Conservation (phyloP, 768 basidiomycete species). For the Russula sp. region DNA sequence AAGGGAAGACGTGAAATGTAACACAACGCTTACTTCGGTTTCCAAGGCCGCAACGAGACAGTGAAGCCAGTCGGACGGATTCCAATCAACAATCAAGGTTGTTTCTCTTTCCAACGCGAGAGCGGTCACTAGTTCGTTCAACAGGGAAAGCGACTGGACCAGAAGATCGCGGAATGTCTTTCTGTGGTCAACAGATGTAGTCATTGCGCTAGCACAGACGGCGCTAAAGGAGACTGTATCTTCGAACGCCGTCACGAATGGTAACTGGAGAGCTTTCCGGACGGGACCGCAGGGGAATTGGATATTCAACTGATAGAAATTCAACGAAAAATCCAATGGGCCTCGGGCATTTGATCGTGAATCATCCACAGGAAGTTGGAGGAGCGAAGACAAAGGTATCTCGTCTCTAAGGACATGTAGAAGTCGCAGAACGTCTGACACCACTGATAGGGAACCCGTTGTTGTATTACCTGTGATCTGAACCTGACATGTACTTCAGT, state of each 20-base stretch:
- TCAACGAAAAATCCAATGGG: conserved; percentile 24
- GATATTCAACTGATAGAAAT: conserved; percentile 53
- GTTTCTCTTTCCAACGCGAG: conserved; percentile 38
- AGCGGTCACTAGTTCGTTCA: conserved; percentile 50
- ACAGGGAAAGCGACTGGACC: conserved; percentile 49
- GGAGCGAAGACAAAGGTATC: conserved; percentile 18
- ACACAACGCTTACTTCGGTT: conserved; percentile 47
- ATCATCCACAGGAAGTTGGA: conserved; percentile 10
- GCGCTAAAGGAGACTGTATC: conserved; percentile 49
- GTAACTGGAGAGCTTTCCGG: conserved; percentile 39
- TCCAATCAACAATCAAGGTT: conserved; percentile 50
- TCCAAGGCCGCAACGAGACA: conserved; percentile 53
- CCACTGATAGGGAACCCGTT: conserved; percentile 12
- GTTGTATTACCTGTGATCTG: conserved; percentile 7
- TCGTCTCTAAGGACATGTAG: conserved; percentile 20
- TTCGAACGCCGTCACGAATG: conserved; percentile 59
- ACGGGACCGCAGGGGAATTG: not conserved
- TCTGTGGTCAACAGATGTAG: conserved; percentile 34
- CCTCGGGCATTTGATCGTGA: conserved; percentile 12
- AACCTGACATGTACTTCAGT: conserved; percentile 5
- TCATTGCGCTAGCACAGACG: conserved; percentile 39
- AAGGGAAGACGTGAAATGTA: not conserved
- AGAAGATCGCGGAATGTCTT: conserved; percentile 48
- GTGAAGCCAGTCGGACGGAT: conserved; percentile 61
- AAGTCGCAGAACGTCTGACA: conserved; percentile 19